These are phyloP conservation scores for Gossypium turneri DNA, from an alignment of 345 rosid genomes.

Conservation along the genomic window DNA sequence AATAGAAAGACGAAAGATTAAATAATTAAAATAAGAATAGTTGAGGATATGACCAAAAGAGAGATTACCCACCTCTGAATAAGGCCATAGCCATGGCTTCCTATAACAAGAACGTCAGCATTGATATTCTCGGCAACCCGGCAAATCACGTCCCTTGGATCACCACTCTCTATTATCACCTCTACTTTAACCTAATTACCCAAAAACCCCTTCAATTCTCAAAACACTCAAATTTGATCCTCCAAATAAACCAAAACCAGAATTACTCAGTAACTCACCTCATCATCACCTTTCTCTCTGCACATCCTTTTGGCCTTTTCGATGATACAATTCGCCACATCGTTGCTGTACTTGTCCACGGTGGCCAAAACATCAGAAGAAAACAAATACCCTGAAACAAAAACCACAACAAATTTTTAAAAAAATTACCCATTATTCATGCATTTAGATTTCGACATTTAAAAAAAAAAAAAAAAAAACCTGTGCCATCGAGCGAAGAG, in stretches of 20 bases:
- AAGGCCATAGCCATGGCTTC: slow-evolving; percentile 59
- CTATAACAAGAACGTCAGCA: slow-evolving; percentile 52
- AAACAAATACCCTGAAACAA: slow-evolving; percentile 47
- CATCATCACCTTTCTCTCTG: slow-evolving; percentile 18
- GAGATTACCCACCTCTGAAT: slow-evolving; percentile 39
- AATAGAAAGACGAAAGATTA: too few relatives aligned
- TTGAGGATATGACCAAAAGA: neutral
- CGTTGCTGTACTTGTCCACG: slow-evolving; percentile 42
- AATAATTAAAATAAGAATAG: too few relatives aligned
- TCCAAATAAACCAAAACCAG: neutral
- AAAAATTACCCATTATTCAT: neutral
- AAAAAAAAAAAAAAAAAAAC: slow-evolving; percentile 12
- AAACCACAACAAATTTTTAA: neutral
- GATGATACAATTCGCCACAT: slow-evolving; percentile 37
- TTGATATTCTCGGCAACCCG: slow-evolving; percentile 39
- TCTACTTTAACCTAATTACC: slow-evolving; percentile 43
- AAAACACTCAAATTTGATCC: neutral
- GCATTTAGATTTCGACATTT: too few relatives aligned
- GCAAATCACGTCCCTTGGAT: slow-evolving; percentile 60
- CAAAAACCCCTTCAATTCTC: neutral
- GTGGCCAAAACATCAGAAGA: slow-evolving; percentile 43
- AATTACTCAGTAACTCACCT: slow-evolving; percentile 16
- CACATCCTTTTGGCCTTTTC: slow-evolving; percentile 49
- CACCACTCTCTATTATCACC: slow-evolving; percentile 39
- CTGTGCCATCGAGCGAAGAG: slow-evolving; percentile 46